These are phyloP conservation scores for Fistulifera pelliculosa DNA, from an alignment of 108 stramenopile species.

Conservation along the genomic window DNA sequence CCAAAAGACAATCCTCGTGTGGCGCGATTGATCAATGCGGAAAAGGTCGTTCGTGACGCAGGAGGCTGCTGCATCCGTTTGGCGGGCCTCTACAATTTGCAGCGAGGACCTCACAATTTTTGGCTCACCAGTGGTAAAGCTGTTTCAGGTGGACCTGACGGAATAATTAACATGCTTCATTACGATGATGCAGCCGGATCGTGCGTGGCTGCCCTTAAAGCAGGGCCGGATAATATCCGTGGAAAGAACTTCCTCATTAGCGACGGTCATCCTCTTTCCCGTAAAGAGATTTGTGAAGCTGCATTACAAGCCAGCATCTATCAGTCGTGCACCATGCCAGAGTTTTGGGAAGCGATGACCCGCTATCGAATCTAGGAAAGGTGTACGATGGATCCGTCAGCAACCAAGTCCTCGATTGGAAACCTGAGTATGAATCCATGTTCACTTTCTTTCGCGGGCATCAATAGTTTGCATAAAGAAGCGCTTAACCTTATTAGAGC, in stretches of 20 bases:
- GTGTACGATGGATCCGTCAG: conserved; percentile 71
- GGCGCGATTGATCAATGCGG: conserved; percentile 55
- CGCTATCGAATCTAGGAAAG: conserved; percentile 36
- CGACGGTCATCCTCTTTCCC: conserved; percentile 72
- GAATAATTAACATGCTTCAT: conserved; percentile 79
- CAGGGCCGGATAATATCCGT: conserved; percentile 13
- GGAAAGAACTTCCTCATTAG: conserved; percentile 66
- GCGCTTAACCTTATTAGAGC: too few relatives aligned
- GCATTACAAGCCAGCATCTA: conserved; percentile 50
- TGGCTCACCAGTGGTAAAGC: conserved; percentile 57
- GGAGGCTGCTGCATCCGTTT: conserved; percentile 64
- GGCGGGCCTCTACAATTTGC: conserved; percentile 71
- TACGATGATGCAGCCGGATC: conserved; percentile 83
- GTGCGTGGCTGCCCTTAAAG: conserved; percentile 51
- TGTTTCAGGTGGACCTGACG: conserved; percentile 63
- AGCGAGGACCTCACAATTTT: conserved; percentile 82
- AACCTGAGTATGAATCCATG: conserved; percentile 50
- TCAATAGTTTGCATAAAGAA: too few relatives aligned
- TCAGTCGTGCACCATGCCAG: conserved; percentile 40
- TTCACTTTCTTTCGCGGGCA: too few relatives aligned
- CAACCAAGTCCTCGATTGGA: conserved; percentile 59
- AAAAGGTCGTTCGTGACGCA: conserved; percentile 29
- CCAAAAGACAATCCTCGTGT: conserved; percentile 42
- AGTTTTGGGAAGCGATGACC: conserved; percentile 18
- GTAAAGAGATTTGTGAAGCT: conserved; percentile 71